Base-by-base conservation (phyloP, 2,329 filamentous ascomycete species). In the Clonostachys chloroleuca region DNA sequence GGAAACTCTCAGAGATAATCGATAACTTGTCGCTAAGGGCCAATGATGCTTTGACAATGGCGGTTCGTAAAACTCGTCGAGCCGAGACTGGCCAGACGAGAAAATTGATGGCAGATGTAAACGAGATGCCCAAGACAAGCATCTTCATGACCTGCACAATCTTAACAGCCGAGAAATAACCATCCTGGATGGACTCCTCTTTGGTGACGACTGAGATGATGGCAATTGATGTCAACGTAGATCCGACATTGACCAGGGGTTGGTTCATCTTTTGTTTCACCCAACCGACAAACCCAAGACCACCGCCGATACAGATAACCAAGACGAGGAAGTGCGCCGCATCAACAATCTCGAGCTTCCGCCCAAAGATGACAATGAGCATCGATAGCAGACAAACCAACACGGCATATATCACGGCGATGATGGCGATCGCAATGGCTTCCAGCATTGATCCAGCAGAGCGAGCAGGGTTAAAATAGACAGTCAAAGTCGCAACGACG, bases 401-500 rank as follows among this genome's bases (percentile, higher is more conserved):
- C 47, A 67, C 65, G 5, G 69, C 69, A 45, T 95, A 97, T 36
- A 84, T 67, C 50, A 96, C 89, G 2, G 91, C 92, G 34, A 87
- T 74, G 36, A 88, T 68, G 6, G 89, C 89, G 49, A 94, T 83
- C 34, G 92, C 68, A 12, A 86, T 80, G 4, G 91, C 92, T 66
- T 96, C 89, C 49, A 89, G 79, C 90, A 96, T 96, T 54, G 88
- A 94, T 1, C 92, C 92, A 24, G 85, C 81, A 16, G 89, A 89
- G 49, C 92, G 78, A 6, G 90, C 89, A 5, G 92, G 91, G 63
- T 96, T 91, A 59, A 96, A 97, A 61, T 96, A 97, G 12, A 96
- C 92, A 1, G 90, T 95, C 49, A 96, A 83, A 3, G 92, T 96
- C 34, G 91, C 91, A 45, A 96, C 90, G 60, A 96, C 85, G 66